Evolutionary conservation across 1,284 basidiomycete genomes (phyloP), one percentile per base, ranked within the genome.

Genomic region (Serendipita sp.): DNA sequence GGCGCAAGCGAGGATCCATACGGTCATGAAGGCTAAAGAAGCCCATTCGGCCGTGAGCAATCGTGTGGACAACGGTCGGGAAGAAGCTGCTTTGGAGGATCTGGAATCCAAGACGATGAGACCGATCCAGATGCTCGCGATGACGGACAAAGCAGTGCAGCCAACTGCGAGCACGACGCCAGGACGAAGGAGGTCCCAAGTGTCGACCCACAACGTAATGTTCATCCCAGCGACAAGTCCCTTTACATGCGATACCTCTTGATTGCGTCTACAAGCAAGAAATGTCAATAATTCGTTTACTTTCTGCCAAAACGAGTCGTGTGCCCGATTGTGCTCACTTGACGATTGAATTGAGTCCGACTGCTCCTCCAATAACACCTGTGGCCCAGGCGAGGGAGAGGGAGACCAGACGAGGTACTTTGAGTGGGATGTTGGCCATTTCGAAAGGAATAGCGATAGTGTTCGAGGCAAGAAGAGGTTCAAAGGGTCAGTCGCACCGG

Each of bases 1-100:
- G 61, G 80, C 72, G 22, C 76, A 71, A 3, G 78, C 82, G 67
- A 85, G 75, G 49, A 84, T 71, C 76, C 79, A 81, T 3, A 76
- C 38, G 29, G 75, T 72, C 64, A 75, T 75, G 69, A 83, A 76
- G 22, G 73, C 69, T 58, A 84, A 73, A 26, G 75, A 43, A 60
- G 67, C 66, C 2, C 74, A 55, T 60, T 65, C 64, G 6, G 62
- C n/a, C 26, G 44, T 42, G 35, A 65, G 61, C 15, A 64, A 61
- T 32, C 65, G 60, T 17, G 65, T 63, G n/a, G 63, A 65, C 29
- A 35, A 5, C 12, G 63, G 58, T 22, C 22, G 13, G 3, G 30
- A 2, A 35, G 22, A 26, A 10, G 26, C 10, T 8, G 22, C 10
- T 10, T 4, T 10, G 30, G 26, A n/a, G 12, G 61, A 53, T 32